A percentile compares a stretch with the other conserved stretches of the same genome.
phyloP scores from a whole-genome alignment of 163 green algal genomes.

The Chlamydomonas reinhardtii region DNA sequence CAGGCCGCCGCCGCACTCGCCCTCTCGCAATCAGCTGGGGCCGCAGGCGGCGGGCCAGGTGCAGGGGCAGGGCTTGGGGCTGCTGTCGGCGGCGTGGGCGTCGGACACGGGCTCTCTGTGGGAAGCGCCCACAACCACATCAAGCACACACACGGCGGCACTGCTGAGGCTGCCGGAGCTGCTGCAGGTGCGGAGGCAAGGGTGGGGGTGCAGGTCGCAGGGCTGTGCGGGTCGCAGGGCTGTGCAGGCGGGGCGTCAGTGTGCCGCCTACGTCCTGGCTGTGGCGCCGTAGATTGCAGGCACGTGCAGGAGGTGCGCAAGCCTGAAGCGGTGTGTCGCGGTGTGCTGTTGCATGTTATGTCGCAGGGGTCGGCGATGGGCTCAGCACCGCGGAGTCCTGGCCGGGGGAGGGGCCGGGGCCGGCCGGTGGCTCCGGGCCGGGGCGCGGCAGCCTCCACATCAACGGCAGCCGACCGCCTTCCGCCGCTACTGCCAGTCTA shows the following conservation, averaged over 20 bases:
- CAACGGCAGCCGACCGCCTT: constrained; percentile 43
- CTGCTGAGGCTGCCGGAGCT: constrained; percentile 22
- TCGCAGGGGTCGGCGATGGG: background rate
- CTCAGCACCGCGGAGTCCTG: background rate
- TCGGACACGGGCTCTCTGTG: background rate
- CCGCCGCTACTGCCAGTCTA: constrained; percentile 29
- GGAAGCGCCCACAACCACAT: constrained; percentile 44
- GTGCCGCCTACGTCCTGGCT: too few species aligned
- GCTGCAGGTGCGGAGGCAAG: background rate
- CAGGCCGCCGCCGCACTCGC: background rate
- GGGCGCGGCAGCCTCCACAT: background rate
- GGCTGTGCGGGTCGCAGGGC: too few species aligned
- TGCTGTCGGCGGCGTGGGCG: background rate
- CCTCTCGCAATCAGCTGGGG: background rate
- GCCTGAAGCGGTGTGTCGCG: too few species aligned
- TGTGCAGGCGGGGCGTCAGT: too few species aligned
- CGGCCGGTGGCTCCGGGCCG: background rate
- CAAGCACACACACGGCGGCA: constrained; percentile 6
- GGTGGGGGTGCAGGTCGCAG: background rate
- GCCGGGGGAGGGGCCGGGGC: background rate
- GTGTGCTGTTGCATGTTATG: background rate
- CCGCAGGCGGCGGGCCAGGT: background rate
- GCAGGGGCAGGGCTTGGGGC: background rate
- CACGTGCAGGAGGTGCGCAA: too few species aligned
- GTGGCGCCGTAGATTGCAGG: too few species aligned